phyloP scores from a whole-genome alignment of 768 basidiomycete species.

The Pleurotus tuoliensis region DNA sequence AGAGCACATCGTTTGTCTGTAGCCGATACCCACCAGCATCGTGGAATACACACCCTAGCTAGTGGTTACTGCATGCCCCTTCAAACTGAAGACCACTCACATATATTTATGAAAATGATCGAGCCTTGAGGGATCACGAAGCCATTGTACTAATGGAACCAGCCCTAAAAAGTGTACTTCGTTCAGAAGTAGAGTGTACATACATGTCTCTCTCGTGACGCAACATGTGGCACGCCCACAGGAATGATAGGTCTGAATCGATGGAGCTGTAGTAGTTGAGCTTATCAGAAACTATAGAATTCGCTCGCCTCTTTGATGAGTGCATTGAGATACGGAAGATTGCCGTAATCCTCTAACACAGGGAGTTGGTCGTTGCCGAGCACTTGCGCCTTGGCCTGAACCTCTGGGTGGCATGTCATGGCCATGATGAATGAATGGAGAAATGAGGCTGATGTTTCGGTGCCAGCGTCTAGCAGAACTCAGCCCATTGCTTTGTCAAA shows the following conservation, averaged over 20 bases:
- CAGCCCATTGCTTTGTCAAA: background rate
- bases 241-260: constrained; percentile 1
- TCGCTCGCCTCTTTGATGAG: background rate
- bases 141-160: background rate
- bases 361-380: background rate
- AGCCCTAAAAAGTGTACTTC: too few relatives aligned
- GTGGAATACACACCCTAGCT: background rate
- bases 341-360: background rate
- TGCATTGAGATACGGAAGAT: background rate
- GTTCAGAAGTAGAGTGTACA: background rate
- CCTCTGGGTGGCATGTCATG: background rate
- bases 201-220: background rate
- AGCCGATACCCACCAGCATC: background rate
- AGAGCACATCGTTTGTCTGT: background rate
- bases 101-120: background rate
- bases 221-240: background rate
- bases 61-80: background rate
- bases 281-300: background rate
- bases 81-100: background rate
- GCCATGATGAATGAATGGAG: background rate
- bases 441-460: background rate
- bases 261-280: background rate
- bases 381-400: background rate
- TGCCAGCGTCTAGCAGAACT: background rate
- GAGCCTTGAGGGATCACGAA: background rate